These are phyloP conservation scores for Scheffersomyces spartinae DNA, from an alignment of 805 yeast species.

Conservation along the genomic window DNA sequence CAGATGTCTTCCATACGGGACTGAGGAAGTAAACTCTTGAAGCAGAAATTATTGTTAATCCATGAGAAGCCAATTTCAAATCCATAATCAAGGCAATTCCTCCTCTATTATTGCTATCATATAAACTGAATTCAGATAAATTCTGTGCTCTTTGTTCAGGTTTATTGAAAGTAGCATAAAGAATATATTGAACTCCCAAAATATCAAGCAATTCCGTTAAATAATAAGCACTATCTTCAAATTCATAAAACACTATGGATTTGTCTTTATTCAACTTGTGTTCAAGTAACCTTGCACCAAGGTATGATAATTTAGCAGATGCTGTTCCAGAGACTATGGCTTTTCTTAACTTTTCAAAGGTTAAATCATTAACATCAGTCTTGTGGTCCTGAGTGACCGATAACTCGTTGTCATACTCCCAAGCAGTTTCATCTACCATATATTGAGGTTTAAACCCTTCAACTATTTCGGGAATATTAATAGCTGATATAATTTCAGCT, in stretches of 20 bases:
- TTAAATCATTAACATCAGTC: slow-evolving; percentile 3
- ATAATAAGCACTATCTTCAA: slow-evolving; percentile 61
- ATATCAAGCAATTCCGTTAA: slow-evolving; percentile 53
- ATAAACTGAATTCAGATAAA: slow-evolving; percentile 36
- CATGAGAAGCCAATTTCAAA: slow-evolving; percentile 55
- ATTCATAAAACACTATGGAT: slow-evolving; percentile 57
- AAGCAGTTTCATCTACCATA: slow-evolving; percentile 3
- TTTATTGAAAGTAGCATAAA: slow-evolving; percentile 53
- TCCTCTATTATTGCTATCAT: slow-evolving; percentile 18
- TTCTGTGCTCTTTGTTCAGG: slow-evolving; percentile 40
- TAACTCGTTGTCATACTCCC: slow-evolving; percentile 4
- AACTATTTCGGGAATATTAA: slow-evolving; percentile 6
- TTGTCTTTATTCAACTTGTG: slow-evolving; percentile 37
- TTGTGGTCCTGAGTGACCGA: slow-evolving; percentile 6
- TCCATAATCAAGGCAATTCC: slow-evolving; percentile 58
- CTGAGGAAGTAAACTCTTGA: slow-evolving; percentile 59
- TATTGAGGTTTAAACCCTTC: slow-evolving; percentile 2
- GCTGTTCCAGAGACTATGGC: slow-evolving; percentile 47
- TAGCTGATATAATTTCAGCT: no score
- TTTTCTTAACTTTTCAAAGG: slow-evolving; percentile 10
- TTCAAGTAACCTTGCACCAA: slow-evolving; percentile 41
- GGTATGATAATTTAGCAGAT: slow-evolving; percentile 52
- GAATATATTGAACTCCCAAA: slow-evolving; percentile 45
- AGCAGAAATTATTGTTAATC: slow-evolving; percentile 56
- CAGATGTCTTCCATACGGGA: slow-evolving; percentile 59